Evolutionary conservation across 495 filamentous ascomycete genomes (phyloP).

Genomic region (Peziza echinospora): DNA sequence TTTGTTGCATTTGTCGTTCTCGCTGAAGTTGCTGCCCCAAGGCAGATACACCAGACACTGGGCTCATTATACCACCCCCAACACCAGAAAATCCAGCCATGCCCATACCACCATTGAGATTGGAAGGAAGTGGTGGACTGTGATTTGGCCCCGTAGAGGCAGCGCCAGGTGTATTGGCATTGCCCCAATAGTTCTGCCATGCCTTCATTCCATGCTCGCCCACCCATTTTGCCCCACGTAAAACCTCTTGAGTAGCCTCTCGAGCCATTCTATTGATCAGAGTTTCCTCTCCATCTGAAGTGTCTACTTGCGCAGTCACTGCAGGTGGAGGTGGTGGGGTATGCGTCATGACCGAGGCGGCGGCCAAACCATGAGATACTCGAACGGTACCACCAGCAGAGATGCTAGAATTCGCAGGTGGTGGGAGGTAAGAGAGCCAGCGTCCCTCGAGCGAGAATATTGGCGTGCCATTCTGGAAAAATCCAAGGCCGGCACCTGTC

Average conservation of each 20-base stretch:
- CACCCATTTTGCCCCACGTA: conserved; percentile 70
- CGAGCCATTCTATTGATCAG: conserved; percentile 67
- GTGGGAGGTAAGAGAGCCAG: conserved; percentile 72
- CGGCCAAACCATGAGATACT: conserved; percentile 25
- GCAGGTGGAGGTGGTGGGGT: conserved; percentile 55
- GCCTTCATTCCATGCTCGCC: conserved; percentile 66
- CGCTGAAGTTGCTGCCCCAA: background rate
- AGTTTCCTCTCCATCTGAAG: conserved; percentile 41
- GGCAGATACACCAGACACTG: background rate
- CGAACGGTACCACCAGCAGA: conserved; percentile 40
- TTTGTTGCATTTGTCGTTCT: background rate
- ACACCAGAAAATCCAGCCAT: background rate
- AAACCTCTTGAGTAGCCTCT: conserved; percentile 76
- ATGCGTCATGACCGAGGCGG: conserved; percentile 44
- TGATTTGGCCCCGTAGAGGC: background rate
- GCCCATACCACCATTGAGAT: background rate
- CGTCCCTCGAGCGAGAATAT: conserved; percentile 55
- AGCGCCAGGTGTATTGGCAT: background rate
- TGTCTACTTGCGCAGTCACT: conserved; percentile 54
- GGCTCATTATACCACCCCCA: background rate
- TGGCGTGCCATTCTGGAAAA: conserved; percentile 23
- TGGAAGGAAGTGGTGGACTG: background rate
- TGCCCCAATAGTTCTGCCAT: conserved; percentile 75
- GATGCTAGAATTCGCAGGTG: conserved; percentile 42
- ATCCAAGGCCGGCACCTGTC: background rate